Evolutionary conservation across 2,329 filamentous ascomycete genomes (phyloP), one percentile per base, ranked within the genome.

Genomic region (Paramyrothecium roridum): DNA sequence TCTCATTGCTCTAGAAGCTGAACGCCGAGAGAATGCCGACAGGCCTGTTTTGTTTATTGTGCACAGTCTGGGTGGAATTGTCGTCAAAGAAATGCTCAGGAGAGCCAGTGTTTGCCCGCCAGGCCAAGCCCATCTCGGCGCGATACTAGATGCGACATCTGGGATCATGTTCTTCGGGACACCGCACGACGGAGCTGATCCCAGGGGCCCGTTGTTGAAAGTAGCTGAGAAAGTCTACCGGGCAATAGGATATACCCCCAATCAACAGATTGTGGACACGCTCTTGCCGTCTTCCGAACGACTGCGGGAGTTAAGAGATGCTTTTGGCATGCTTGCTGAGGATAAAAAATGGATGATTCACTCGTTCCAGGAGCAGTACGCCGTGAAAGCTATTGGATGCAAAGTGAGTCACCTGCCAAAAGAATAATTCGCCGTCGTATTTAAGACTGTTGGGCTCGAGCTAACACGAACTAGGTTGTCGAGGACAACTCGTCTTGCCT

Each of bases 401-500:
- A 43, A 43, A 8, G 53, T 56, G 45, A 48, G 48, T 30, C 26
- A 30, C 26, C 10, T 10, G 10, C 10, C 10, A 6, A 6, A 6
- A 10, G 4, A 10, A 30, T 10, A 10, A 10, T 30, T 6, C 26
- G 10, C 26, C 26, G n/a, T 30, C 10, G 26, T 30, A 10, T 4
- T 30, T 10, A 6, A 4, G 10, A 10, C 26, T 4, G 26, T 30
- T 4, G 6, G 26, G 26, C 10, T 4, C 10, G 6, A 30, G 26
- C 26, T 30, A 30, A 30, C 26, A 4, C 26, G 10, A 10, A 30
- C 26, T 8, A 57, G 63, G 65, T 74, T 16, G 72, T 74, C 2
- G 67, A 75, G 11, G 71, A 76, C 52, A 54, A 34, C 6, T 75
- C 73, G 1, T 75, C 73, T 1, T 71, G 57, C 54, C 57, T 76